Conservation (phyloP, 2,329 filamentous ascomycete genomes). For the Teratosphaeria pseudoeucalypti region DNA sequence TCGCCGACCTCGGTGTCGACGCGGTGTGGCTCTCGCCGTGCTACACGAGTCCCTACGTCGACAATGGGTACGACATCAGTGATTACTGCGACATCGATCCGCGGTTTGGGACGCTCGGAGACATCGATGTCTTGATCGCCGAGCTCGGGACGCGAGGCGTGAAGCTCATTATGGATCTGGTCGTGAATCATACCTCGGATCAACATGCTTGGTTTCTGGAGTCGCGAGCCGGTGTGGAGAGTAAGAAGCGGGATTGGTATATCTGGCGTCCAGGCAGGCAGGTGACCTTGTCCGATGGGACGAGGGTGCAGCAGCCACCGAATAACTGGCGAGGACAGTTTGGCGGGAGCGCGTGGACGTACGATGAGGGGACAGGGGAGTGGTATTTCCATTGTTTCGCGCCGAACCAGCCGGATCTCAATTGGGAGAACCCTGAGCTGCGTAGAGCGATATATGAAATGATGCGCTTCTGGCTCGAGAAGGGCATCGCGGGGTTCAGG, state of each 20-base stretch:
- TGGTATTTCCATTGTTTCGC: constrained; percentile 73
- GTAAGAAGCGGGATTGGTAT: constrained; percentile 51
- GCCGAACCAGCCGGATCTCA: constrained; percentile 68
- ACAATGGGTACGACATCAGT: constrained; percentile 44
- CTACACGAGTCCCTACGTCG: constrained; percentile 43
- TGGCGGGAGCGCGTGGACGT: constrained; percentile 52
- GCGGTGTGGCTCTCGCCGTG: constrained; percentile 57
- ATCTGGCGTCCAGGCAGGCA: constrained; percentile 53
- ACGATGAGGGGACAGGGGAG: constrained; percentile 59
- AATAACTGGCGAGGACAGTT: constrained; percentile 52
- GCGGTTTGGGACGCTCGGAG: constrained; percentile 36
- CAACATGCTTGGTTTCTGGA: constrained; percentile 51
- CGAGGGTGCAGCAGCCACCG: constrained; percentile 53
- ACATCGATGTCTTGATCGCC: constrained; percentile 35
- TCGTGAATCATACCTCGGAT: constrained; percentile 23
- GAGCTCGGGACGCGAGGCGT: constrained; percentile 35
- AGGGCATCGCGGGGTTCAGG: constrained; percentile 47
- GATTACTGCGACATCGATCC: constrained; percentile 39
- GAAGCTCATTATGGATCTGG: constrained; percentile 36
- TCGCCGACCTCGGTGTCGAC: constrained; percentile 52
- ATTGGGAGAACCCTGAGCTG: constrained; percentile 67
- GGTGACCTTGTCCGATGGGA: constrained; percentile 33
- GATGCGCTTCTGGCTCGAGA: constrained; percentile 58
- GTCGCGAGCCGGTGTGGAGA: constrained; percentile 40
- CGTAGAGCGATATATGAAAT: constrained; percentile 58